A percentile compares a stretch with the other conserved stretches of the same genome.
These are phyloP conservation scores for Saxispiralis lemnorum DNA, from an alignment of 495 filamentous ascomycete genomes.

Conservation along the genomic window DNA sequence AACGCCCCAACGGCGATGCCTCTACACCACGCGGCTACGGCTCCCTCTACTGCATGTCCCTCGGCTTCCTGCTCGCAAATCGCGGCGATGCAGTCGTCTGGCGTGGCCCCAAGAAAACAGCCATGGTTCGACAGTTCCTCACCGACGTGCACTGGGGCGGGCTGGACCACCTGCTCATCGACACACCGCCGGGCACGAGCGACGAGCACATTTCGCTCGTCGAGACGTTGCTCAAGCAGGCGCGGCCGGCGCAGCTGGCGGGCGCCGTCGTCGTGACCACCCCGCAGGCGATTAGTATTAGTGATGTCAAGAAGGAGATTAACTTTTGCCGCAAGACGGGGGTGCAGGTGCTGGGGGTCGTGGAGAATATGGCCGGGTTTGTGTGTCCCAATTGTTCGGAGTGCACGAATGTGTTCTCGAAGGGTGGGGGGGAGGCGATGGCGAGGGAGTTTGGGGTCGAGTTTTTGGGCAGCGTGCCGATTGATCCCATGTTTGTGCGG, in stretches of 20 bases:
- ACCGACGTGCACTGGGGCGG: conserved; percentile 80
- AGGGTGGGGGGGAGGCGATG: conserved; percentile 81
- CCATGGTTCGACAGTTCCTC: conserved; percentile 93
- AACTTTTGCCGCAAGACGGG: conserved; percentile 86
- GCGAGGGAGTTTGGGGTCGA: conserved; percentile 63
- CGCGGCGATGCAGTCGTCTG: conserved; percentile 86
- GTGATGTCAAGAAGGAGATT: conserved; percentile 87
- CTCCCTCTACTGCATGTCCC: conserved; percentile 71
- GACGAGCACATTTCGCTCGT: conserved; percentile 94
- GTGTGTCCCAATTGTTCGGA: conserved; percentile 90
- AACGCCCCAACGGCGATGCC: conserved; percentile 16
- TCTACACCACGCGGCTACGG: conserved; percentile 28
- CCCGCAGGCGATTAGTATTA: conserved; percentile 81
- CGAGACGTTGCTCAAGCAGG: conserved; percentile 53
- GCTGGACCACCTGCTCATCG: conserved; percentile 77
- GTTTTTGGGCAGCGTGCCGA: conserved; percentile 75
- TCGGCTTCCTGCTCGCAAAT: conserved; percentile 72
- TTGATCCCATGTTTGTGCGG: conserved; percentile 57
- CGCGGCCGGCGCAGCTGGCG: conserved; percentile 32
- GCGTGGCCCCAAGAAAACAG: conserved; percentile 96
- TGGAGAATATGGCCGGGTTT: conserved; percentile 97
- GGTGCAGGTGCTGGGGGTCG: conserved; percentile 65
- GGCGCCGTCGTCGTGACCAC: conserved; percentile 93
- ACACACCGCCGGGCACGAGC: conserved; percentile 89
- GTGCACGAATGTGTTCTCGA: conserved; percentile 80